Evolutionary conservation across 805 yeast species (phyloP).

Genomic region (Ogataea trehalophila): DNA sequence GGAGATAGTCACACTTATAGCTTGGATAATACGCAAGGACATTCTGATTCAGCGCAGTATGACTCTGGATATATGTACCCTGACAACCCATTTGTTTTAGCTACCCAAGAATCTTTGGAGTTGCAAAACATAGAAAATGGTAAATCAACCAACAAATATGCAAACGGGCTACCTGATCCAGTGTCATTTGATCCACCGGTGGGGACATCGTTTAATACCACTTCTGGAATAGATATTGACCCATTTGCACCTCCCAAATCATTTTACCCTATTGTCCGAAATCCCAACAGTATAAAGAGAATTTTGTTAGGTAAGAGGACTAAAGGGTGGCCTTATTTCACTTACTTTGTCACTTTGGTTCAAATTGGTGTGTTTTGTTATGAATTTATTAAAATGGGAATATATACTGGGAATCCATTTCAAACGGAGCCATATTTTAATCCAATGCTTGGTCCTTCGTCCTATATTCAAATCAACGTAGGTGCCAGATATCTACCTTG

Average conservation of each 20-base stretch:
- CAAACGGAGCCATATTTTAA: slow-evolving; percentile 69
- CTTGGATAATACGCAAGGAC: not conserved
- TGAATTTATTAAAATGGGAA: slow-evolving; percentile 54
- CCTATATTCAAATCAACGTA: slow-evolving; percentile 58
- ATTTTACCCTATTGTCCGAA: not conserved
- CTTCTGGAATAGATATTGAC: not conserved
- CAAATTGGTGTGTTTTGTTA: slow-evolving; percentile 56
- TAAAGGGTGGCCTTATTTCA: slow-evolving; percentile 27
- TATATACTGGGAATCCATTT: slow-evolving; percentile 57
- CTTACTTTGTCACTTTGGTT: slow-evolving; percentile 34
- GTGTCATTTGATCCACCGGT: too few species aligned
- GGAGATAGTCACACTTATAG: not conserved
- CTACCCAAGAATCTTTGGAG: too few species aligned
- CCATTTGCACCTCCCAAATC: not conserved
- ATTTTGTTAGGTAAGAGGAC: slow-evolving; percentile 14
- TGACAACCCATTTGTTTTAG: not conserved
- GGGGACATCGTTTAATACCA: not conserved
- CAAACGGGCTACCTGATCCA: too few species aligned
- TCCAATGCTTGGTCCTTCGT: slow-evolving; percentile 76
- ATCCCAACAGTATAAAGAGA: not conserved
- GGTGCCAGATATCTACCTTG: slow-evolving; percentile 73
- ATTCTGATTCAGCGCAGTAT: not conserved
- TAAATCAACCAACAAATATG: too few species aligned
- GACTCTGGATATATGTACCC: not conserved
- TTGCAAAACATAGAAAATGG: too few species aligned